Conservation (phyloP, 2,329 filamentous ascomycete genomes). For the Neonectria hederae region DNA sequence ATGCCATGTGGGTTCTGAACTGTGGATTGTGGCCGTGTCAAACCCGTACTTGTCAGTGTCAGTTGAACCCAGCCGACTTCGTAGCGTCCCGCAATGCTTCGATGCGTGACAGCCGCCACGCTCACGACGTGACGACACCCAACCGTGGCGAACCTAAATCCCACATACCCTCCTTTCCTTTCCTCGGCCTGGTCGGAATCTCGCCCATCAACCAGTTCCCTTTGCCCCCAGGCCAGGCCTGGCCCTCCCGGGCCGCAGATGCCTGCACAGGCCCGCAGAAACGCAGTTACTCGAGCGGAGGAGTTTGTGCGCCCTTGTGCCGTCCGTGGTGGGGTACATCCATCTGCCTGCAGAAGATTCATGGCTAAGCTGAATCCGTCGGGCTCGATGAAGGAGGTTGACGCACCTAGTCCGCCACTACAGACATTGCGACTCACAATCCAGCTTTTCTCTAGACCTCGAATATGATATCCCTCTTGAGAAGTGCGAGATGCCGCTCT, state of each 20-base stretch:
- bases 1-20: not conserved
- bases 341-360: slow-evolving; percentile 23
- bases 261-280: slow-evolving; percentile 7
- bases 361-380: slow-evolving; percentile 37
- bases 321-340: slow-evolving; percentile 23
- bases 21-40: slow-evolving; percentile 1
- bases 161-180: not conserved
- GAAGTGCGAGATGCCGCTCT: not conserved
- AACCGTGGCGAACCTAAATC: not conserved
- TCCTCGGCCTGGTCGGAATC: slow-evolving; percentile 9
- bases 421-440: slow-evolving; percentile 16
- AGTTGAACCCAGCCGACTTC: not conserved
- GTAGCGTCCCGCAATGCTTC: slow-evolving; percentile 6
- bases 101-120: slow-evolving; percentile 6
- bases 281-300: slow-evolving; percentile 2
- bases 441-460: slow-evolving; percentile 8
- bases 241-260: slow-evolving; percentile 6
- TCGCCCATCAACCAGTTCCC: slow-evolving; percentile 9
- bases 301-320: slow-evolving; percentile 20
- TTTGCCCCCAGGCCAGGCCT: not conserved
- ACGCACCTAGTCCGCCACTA: slow-evolving; percentile 18
- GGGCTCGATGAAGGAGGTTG: slow-evolving; percentile 13
- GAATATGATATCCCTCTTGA: not conserved
- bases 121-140: not conserved
- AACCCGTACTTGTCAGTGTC: slow-evolving; percentile 10